A percentile compares a stretch with the other conserved stretches of the same genome.
Evolutionary conservation across 2,329 filamentous ascomycete species (phyloP).

Genomic region (Fusarium virguliforme): DNA sequence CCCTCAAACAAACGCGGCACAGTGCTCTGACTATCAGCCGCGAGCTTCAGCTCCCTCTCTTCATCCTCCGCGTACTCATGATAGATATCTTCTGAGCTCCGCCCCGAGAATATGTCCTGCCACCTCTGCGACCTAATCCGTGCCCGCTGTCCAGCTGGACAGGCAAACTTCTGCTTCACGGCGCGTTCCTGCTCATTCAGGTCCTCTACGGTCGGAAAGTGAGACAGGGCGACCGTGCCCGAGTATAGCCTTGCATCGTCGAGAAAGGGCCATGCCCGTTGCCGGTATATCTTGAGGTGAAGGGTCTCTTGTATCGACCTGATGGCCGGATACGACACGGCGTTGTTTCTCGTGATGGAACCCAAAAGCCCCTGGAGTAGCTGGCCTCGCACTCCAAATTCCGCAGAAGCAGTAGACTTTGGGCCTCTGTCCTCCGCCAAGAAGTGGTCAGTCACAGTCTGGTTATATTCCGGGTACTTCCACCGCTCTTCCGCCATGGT

Average conservation of each 20-base stretch:
- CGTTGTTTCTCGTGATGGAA: not conserved
- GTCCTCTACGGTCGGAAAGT: not conserved
- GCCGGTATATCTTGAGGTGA: conserved; percentile 5
- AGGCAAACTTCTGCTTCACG: not conserved
- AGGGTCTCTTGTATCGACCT: not conserved
- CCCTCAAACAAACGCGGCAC: not conserved
- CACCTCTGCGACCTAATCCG: conserved; percentile 1
- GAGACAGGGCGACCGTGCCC: not conserved
- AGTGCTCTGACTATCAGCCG: not conserved
- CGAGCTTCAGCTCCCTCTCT: not conserved
- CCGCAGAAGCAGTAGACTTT: not conserved
- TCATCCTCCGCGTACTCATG: not conserved
- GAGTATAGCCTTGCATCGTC: conserved; percentile 21
- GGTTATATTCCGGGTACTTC: not conserved
- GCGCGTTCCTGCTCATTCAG: not conserved
- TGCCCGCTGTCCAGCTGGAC: not conserved
- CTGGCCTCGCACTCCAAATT: not conserved
- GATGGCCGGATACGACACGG: not conserved
- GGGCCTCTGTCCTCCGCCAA: not conserved
- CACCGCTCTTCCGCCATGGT: not conserved
- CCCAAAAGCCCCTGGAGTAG: not conserved
- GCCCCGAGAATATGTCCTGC: not conserved
- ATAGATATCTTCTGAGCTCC: not conserved
- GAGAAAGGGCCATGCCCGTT: conserved; percentile 38
- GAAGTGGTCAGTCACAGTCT: not conserved